Evolutionary conservation across 257 asterid genomes (phyloP).

Genomic region (Capsicum chinense): DNA sequence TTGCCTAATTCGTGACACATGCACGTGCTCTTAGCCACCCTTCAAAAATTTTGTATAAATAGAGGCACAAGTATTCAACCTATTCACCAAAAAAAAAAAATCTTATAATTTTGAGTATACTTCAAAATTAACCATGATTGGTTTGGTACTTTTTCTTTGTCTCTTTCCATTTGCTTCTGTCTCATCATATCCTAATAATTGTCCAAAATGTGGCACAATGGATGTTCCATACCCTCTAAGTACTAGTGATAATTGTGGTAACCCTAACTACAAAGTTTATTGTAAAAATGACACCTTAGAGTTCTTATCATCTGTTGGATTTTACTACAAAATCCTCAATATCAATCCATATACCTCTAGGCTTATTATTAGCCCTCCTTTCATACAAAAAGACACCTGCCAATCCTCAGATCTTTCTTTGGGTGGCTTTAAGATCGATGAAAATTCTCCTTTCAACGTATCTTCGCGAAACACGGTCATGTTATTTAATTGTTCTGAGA

Average conservation of each 20-base stretch:
- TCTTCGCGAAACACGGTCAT: slow-evolving; percentile 44
- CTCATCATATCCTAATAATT: slow-evolving; percentile 27
- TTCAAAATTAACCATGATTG: slow-evolving; percentile 16
- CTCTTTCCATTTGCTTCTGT: slow-evolving; percentile 35
- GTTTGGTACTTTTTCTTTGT: slow-evolving; percentile 17
- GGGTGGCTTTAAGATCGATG: slow-evolving; percentile 45
- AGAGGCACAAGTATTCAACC: neutral
- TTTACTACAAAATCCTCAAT: slow-evolving; percentile 44
- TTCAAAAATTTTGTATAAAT: slow-evolving; percentile 27
- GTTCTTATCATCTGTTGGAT: slow-evolving; percentile 36
- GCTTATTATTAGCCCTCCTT: slow-evolving; percentile 43
- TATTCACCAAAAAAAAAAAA: neutral
- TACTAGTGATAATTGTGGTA: slow-evolving; percentile 43
- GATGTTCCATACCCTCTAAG: slow-evolving; percentile 51
- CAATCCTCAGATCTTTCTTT: slow-evolving; percentile 41
- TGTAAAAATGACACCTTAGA: slow-evolving; percentile 38
- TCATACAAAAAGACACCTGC: slow-evolving; percentile 32
- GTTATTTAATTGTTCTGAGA: slow-evolving; percentile 48
- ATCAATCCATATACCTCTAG: slow-evolving; percentile 35
- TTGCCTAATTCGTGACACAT: neutral
- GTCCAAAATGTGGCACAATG: slow-evolving; percentile 44
- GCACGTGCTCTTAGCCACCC: neutral
- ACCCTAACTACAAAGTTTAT: slow-evolving; percentile 37
- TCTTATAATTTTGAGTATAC: neutral
- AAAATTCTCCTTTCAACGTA: slow-evolving; percentile 50